Evolutionary conservation across 805 yeast species (phyloP).

Genomic region (Ogataea naganishii): DNA sequence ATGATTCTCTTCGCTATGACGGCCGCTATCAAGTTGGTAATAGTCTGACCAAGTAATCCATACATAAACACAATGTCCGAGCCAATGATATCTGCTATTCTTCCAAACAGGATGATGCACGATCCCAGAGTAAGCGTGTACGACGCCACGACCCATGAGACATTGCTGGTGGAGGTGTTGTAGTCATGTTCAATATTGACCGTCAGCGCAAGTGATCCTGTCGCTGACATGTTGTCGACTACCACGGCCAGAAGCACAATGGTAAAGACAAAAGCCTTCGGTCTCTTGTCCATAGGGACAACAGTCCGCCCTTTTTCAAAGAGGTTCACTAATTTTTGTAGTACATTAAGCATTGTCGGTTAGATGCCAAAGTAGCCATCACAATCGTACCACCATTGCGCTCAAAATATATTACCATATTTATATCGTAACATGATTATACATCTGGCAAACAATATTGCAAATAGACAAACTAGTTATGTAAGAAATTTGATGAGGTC

Average conservation of each 20-base stretch:
- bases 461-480: too few relatives aligned
- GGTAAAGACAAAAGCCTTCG: constrained; percentile 7
- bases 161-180: constrained; percentile 26
- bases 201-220: constrained; percentile 16
- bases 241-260: constrained; percentile 8
- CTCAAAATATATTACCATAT: too few relatives aligned
- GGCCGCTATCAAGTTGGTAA: too few relatives aligned
- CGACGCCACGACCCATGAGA: constrained; percentile 32
- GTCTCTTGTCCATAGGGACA: constrained; percentile 10
- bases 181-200: constrained; percentile 26
- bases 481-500: too few relatives aligned
- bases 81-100: constrained; percentile 33
- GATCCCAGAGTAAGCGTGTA: constrained; percentile 37
- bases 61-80: constrained; percentile 25
- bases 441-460: too few relatives aligned
- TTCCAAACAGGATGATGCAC: constrained; percentile 33
- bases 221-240: constrained; percentile 18
- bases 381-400: too few relatives aligned
- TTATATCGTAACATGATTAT: too few relatives aligned
- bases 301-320: constrained; percentile 6
- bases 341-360: too few relatives aligned
- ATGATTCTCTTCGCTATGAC: too few relatives aligned
- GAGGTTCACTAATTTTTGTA: too few relatives aligned
- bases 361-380: too few relatives aligned
- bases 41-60: too few relatives aligned